phyloP scores from a whole-genome alignment of 192 early-diverging fungal genomes.

The Mortierella antarctica region DNA sequence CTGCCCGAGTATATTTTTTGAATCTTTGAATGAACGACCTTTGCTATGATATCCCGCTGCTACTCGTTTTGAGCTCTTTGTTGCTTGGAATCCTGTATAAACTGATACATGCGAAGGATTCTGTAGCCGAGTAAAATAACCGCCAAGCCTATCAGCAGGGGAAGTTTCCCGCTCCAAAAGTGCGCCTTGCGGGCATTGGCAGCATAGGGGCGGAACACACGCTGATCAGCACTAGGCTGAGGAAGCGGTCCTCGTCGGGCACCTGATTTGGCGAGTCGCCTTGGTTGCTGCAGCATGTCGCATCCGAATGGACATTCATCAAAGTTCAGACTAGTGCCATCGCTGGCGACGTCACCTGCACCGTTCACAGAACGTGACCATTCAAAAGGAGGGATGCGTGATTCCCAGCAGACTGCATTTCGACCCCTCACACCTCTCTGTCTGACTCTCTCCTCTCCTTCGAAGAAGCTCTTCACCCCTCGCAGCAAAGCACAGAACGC shows the following conservation, averaged over 20 bases:
- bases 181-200: slow-evolving; percentile 1
- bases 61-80: background rate
- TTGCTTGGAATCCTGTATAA: slow-evolving; percentile 3
- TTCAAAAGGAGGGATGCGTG: no score
- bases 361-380: background rate
- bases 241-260: slow-evolving; percentile 20
- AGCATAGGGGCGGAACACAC: slow-evolving; percentile 18
- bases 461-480: background rate
- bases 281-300: slow-evolving; percentile 37
- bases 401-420: no score
- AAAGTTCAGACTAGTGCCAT: background rate
- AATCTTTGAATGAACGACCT: background rate
- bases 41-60: no score
- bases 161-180: slow-evolving; percentile 41
- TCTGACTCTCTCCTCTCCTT: background rate
- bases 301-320: background rate
- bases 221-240: slow-evolving; percentile 15
- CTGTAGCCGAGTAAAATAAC: slow-evolving; percentile 34
- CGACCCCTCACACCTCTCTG: no score
- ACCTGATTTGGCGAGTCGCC: slow-evolving; percentile 36
- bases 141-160: slow-evolving; percentile 24
- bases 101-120: slow-evolving; percentile 34
- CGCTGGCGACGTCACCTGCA: background rate
- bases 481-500: background rate
- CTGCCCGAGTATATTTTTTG: background rate